phyloP scores from a whole-genome alignment of 2,329 filamentous ascomycete species.

The Pseudogymnoascus pannorum region DNA sequence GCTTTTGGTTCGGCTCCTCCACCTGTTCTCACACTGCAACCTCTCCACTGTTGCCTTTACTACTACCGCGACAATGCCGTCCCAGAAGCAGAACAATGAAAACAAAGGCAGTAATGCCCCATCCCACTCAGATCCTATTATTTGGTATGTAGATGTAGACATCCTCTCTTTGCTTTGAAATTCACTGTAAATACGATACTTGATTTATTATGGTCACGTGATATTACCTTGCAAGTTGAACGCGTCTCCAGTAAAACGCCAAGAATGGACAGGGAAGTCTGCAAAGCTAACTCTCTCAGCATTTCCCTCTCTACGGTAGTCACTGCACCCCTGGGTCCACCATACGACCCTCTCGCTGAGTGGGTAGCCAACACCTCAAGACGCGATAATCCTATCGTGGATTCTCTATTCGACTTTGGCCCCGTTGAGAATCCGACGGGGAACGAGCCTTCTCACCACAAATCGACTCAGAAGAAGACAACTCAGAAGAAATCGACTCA shows the following conservation, averaged over 20 bases:
- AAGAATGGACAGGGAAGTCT: too few relatives aligned
- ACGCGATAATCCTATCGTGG: background rate
- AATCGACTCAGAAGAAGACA: background rate
- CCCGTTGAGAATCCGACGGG: background rate
- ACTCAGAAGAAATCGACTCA: background rate
- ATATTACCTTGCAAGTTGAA: too few relatives aligned
- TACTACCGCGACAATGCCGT: background rate
- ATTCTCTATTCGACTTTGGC: background rate
- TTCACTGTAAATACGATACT: background rate
- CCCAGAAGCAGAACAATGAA: background rate
- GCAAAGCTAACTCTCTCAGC: background rate
- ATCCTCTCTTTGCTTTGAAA: background rate
- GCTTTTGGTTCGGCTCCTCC: background rate
- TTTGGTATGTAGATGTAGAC: background rate
- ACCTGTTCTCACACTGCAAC: background rate
- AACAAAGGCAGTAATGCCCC: background rate
- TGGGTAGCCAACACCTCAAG: background rate
- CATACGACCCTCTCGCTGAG: background rate
- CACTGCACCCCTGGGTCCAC: background rate
- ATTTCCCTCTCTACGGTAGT: background rate
- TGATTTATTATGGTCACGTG: background rate
- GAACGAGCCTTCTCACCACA: too few relatives aligned
- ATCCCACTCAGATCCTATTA: background rate
- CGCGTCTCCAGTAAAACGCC: too few relatives aligned
- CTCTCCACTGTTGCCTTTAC: background rate